Percentiles rank a stretch among this genome's conserved stretches.
Conservation (phyloP, 805 yeast species). For the Yamadazyma tumulicola region DNA sequence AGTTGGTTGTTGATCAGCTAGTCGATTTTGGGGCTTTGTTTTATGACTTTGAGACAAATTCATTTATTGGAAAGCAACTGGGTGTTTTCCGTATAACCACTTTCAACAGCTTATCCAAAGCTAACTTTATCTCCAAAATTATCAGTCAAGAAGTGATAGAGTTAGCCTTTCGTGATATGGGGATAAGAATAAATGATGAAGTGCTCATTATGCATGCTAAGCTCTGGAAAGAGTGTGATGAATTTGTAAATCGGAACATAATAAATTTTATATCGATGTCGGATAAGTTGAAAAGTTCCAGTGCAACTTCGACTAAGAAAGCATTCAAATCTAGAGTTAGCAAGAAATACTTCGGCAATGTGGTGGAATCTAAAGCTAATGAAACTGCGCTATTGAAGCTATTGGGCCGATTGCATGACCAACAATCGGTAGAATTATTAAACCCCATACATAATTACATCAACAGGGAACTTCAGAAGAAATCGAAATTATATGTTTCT, state of each 20-base stretch:
- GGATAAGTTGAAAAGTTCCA: conserved; percentile 40
- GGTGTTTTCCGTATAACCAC: conserved; percentile 52
- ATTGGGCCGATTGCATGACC: conserved; percentile 47
- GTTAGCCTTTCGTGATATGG: conserved; percentile 43
- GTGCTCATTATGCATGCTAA: conserved; percentile 37
- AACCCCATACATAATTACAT: conserved; percentile 58
- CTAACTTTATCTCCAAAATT: conserved; percentile 46
- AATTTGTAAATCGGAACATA: conserved; percentile 35
- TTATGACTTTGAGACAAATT: conserved; percentile 30
- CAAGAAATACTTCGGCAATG: conserved; percentile 39
- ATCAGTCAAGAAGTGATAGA: conserved; percentile 48
- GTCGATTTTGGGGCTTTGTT: conserved; percentile 46
- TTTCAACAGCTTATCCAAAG: conserved; percentile 46
- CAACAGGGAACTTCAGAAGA: conserved; percentile 35
- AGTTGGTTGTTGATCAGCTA: conserved; percentile 29
- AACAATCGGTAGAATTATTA: conserved; percentile 39
- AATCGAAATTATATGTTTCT: conserved; percentile 38
- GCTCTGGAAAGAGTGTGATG: conserved; percentile 49
- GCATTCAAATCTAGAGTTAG: conserved; percentile 33
- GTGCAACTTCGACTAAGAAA: conserved; percentile 33
- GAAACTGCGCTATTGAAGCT: conserved; percentile 46
- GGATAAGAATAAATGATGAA: conserved; percentile 30
- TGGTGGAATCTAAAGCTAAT: conserved; percentile 35
- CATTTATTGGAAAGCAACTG: conserved; percentile 44
- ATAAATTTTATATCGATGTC: conserved; percentile 36